These are phyloP conservation scores for Apophysomyces variabilis DNA, from an alignment of 371 early-diverging fungal genomes.

Conservation along the genomic window DNA sequence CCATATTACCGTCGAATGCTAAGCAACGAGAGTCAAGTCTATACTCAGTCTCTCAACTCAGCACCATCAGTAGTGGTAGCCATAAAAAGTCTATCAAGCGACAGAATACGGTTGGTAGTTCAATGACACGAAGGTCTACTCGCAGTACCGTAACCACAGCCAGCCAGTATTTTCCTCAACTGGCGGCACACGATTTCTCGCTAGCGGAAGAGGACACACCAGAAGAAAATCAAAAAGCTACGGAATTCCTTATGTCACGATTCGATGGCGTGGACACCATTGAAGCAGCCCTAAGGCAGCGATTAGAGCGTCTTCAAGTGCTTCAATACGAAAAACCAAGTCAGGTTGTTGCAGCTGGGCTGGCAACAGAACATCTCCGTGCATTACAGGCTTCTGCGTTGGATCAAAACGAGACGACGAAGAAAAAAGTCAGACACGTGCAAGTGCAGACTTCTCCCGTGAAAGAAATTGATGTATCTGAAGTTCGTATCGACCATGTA, in stretches of 20 bases:
- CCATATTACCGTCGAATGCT: neutral
- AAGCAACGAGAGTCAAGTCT: slow-evolving; percentile 3
- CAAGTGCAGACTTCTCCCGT: slow-evolving; percentile 27
- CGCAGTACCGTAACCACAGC: neutral
- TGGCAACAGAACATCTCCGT: slow-evolving; percentile 46
- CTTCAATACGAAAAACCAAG: slow-evolving; percentile 34
- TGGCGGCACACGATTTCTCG: neutral
- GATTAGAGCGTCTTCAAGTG: slow-evolving; percentile 35
- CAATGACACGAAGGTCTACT: slow-evolving; percentile 4
- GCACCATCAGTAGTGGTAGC: neutral
- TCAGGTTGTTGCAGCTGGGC: slow-evolving; percentile 36
- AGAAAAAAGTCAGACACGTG: slow-evolving; percentile 21
- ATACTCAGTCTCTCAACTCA: neutral
- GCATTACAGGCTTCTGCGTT: slow-evolving; percentile 24
- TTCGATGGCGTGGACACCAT: slow-evolving; percentile 28
- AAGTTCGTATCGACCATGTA: slow-evolving; percentile 9
- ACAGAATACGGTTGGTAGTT: neutral
- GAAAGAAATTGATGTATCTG: neutral
- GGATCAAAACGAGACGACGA: neutral
- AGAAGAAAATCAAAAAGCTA: neutral
- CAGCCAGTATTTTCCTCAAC: slow-evolving; percentile 1
- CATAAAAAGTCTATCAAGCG: neutral
- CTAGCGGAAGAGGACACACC: neutral
- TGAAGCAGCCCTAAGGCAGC: slow-evolving; percentile 36
- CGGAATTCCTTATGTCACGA: neutral